These are phyloP conservation scores for Yarrowia sp. DNA, from an alignment of 805 yeast genomes.

Conservation along the genomic window DNA sequence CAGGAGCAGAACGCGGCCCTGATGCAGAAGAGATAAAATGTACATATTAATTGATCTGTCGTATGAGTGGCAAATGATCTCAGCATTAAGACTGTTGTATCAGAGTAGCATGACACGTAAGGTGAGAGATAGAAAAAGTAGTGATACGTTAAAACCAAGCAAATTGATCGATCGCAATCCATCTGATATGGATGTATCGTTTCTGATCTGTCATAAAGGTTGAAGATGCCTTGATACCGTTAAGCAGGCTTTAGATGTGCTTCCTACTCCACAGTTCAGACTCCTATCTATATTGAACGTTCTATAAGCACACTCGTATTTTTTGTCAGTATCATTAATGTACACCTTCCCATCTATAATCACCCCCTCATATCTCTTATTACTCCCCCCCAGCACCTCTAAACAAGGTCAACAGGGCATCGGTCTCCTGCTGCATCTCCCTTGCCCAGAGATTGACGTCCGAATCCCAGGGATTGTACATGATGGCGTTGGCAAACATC, in stretches of 20 bases:
- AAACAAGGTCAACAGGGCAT: slow-evolving; percentile 58
- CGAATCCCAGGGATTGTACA: slow-evolving; percentile 74
- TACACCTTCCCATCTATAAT: background rate
- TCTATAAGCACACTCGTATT: too few relatives aligned
- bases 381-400: slow-evolving; percentile 56
- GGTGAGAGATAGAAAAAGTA: too few relatives aligned
- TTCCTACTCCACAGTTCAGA: too few relatives aligned
- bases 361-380: background rate
- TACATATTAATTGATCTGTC: slow-evolving; percentile 31
- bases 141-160: too few relatives aligned
- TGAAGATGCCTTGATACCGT: too few relatives aligned
- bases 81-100: too few relatives aligned
- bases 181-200: too few relatives aligned
- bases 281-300: too few relatives aligned
- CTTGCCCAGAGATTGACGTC: slow-evolving; percentile 67
- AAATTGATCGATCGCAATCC: too few relatives aligned
- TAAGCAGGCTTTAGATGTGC: too few relatives aligned
- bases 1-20: slow-evolving; percentile 79
- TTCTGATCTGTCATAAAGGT: too few relatives aligned
- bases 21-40: slow-evolving; percentile 37
- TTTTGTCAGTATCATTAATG: background rate
- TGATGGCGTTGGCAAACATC: slow-evolving; percentile 84
- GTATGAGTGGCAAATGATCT: background rate
- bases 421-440: slow-evolving; percentile 75
- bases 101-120: too few relatives aligned